Evolutionary conservation across 495 filamentous ascomycete species (phyloP), one percentile per base, ranked within the genome.

Genomic region (Thermochaetoides thermophila): DNA sequence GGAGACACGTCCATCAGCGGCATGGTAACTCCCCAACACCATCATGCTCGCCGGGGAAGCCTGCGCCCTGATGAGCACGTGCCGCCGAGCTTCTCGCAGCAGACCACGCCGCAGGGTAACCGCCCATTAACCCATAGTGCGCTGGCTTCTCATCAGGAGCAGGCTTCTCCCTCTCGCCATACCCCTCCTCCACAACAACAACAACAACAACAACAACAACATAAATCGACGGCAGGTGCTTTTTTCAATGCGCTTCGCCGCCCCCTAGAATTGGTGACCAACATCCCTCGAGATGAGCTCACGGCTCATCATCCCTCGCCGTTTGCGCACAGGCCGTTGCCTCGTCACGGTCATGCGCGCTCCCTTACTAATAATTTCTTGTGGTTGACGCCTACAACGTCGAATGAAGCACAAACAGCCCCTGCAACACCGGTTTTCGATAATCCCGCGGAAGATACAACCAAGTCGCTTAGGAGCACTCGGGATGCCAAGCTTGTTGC

Each of bases 111-210:
- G 31, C 53, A 63, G 15, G 60, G 64, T 18, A 79, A 84, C 23
- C 84, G 91, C 50, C 84, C 84, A 12, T 54, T 91, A n/a, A 76
- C 83, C 7, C 78, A 83, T 40, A 91, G 82, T 43, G 71, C 82
- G 19, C 76, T 74, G 19, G n/a, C n/a, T n/a, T n/a, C n/a, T n/a
- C n/a, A n/a, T n/a, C n/a, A n/a, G n/a, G n/a, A n/a, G n/a, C n/a
- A n/a, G n/a, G n/a, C n/a, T n/a, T n/a, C n/a, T n/a, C n/a, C n/a
- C n/a, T n/a, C n/a, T n/a, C n/a, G n/a, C n/a, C n/a, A n/a, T n/a
- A n/a, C n/a, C n/a, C n/a, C n/a, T n/a, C n/a, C n/a, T n/a, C n/a
- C n/a, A n/a, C n/a, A n/a, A n/a, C n/a, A n/a, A n/a, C n/a, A n/a
- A n/a, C n/a, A n/a, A n/a, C n/a, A n/a, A n/a, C n/a, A n/a, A n/a